Evolutionary conservation across 2,329 filamentous ascomycete genomes (phyloP), one percentile per base, ranked within the genome.

Genomic region (Esteya vermicola): DNA sequence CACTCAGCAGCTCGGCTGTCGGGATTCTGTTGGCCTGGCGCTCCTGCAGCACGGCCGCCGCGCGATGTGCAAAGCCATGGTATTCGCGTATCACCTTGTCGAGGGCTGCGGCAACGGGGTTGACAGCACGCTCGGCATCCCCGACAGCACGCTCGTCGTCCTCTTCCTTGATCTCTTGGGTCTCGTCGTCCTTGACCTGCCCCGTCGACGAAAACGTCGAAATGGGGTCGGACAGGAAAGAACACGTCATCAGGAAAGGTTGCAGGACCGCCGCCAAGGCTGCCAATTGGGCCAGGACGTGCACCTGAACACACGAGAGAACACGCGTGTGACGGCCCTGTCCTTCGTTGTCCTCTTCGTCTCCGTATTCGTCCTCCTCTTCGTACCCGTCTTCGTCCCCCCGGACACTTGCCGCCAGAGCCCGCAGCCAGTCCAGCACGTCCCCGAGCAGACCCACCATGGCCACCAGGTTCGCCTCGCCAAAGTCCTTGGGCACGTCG

Each of bases 401-500:
- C 26, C 19, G 33, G 5, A 27, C 40, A 31, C 22, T 34, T 7
- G 33, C 10, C 23, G 40, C 18, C 25, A 41, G 30, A 38, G 39
- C 40, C 31, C 30, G 36, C 33, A 53, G 39, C 46, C 51, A 54
- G 10, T 42, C 42, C 26, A 54, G 26, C 6, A 55, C 44, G n/a
- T 51, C 44, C 27, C 46, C 47, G n/a, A 66, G 34, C 1, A 63
- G 46, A 6, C 47, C 45, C 12, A 57, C 36, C 18, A 65, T 41
- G 14, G 58, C 54, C 8, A 48, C 47, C 39, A 63, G 42, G 38
- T 54, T 52, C 4, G 53, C 53, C 13, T 55, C 52, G 19, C 47
- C 49, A 18, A 68, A 51, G 41, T 65, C 60, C 25, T 50, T 54
- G 13, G 63, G 54, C 18, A 64, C 43, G 16, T 52, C 52, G 6